These are phyloP conservation scores for Colletotrichum lentis DNA, from an alignment of 2,329 filamentous ascomycete genomes.

Conservation along the genomic window DNA sequence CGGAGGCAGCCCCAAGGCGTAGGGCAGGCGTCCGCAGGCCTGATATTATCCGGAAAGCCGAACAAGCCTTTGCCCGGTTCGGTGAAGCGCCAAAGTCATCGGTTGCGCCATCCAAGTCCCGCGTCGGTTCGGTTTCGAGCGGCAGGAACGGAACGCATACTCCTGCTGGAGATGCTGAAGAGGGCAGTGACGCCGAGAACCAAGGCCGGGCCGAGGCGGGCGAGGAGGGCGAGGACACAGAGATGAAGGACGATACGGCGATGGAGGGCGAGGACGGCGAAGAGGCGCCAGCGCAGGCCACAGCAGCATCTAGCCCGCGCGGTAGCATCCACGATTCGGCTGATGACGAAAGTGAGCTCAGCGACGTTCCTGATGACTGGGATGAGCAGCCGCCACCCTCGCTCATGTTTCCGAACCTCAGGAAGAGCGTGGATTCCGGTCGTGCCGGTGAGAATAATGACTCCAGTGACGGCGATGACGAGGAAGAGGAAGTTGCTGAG, in stretches of 20 bases:
- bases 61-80: conserved; percentile 63
- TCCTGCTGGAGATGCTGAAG: conserved; percentile 46
- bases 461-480: conserved; percentile 42
- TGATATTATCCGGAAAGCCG: conserved; percentile 69
- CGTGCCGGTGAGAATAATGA: conserved; percentile 20
- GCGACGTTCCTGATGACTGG: conserved; percentile 67
- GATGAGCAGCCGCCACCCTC: conserved; percentile 65
- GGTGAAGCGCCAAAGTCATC: conserved; percentile 59
- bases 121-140: conserved; percentile 61
- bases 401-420: conserved; percentile 62
- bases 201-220: conserved; percentile 52
- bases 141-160: conserved; percentile 55
- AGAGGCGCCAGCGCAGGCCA: conserved; percentile 42
- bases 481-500: conserved; percentile 40
- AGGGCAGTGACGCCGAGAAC: conserved; percentile 50
- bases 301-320: conserved; percentile 58
- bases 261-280: conserved; percentile 38
- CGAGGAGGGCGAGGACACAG: conserved; percentile 32
- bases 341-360: conserved; percentile 75
- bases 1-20: conserved; percentile 52
- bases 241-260: conserved; percentile 41
- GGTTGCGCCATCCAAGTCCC: conserved; percentile 52
- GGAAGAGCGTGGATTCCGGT: conserved; percentile 48
- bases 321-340: conserved; percentile 71
- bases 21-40: conserved; percentile 60